phyloP scores from a whole-genome alignment of 1,139 yeast genomes.

The Debaryomyces coudertii region DNA sequence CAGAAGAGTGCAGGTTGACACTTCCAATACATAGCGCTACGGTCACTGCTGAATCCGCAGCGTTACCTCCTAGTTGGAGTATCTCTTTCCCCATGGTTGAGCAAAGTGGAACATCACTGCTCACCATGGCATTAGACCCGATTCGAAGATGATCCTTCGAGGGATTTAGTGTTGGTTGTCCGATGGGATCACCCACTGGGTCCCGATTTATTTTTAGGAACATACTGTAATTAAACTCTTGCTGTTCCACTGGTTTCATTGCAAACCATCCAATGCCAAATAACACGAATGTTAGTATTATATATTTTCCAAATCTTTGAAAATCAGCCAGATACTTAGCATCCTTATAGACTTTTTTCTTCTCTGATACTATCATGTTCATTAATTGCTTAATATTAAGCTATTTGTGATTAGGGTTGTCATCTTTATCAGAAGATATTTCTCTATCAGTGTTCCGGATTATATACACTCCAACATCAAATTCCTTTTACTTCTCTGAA shows the following conservation, averaged over 20 bases:
- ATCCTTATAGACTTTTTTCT: not conserved
- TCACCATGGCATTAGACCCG: conserved; percentile 64
- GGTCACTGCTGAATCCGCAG: conserved; percentile 93
- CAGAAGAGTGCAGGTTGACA: conserved; percentile 79
- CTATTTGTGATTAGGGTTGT: not conserved
- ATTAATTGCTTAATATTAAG: not conserved
- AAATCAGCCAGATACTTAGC: not conserved
- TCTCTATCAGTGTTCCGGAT: not conserved
- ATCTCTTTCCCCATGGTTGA: conserved; percentile 69
- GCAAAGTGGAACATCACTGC: conserved; percentile 74
- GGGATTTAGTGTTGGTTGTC: conserved; percentile 42
- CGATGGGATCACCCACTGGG: conserved; percentile 34
- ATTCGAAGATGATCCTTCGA: conserved; percentile 28
- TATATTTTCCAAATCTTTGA: not conserved
- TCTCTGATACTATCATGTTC: not conserved
- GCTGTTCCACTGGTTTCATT: not conserved
- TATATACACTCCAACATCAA: conserved; percentile 4
- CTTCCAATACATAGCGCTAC: conserved; percentile 88
- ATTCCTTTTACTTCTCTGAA: not conserved
- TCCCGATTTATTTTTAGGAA: conserved; percentile 17
- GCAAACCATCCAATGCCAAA: conserved; percentile 1
- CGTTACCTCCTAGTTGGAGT: conserved; percentile 65
- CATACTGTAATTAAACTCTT: conserved; percentile 9
- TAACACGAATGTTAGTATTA: not conserved
- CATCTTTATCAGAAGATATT: not conserved